These are phyloP conservation scores for Phylloboletellus chloephorus DNA, from an alignment of 1,284 basidiomycete genomes.

Conservation along the genomic window DNA sequence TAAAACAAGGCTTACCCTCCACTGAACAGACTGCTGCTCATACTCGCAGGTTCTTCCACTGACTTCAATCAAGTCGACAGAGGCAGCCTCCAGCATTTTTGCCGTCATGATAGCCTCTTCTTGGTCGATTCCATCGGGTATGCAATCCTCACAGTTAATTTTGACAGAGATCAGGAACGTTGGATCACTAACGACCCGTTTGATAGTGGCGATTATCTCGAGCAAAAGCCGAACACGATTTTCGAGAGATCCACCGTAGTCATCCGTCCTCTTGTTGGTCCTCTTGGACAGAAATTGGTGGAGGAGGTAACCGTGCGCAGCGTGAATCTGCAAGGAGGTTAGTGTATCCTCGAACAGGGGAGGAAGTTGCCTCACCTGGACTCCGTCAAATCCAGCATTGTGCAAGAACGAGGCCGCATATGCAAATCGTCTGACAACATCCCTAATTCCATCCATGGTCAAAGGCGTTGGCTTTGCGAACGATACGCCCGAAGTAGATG, in stretches of 20 bases:
- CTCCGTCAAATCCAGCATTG: conserved; percentile 29
- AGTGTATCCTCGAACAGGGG: neutral
- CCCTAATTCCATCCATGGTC: conserved; percentile 29
- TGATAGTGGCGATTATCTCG: conserved; percentile 37
- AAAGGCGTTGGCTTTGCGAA: conserved; percentile 29
- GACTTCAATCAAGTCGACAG: conserved; percentile 49
- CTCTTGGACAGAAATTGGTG: conserved; percentile 39
- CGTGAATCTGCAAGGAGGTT: conserved; percentile 31
- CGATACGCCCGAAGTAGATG: conserved; percentile 30
- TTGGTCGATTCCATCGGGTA: conserved; percentile 21
- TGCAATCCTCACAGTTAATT: conserved; percentile 37
- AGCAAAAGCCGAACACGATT: conserved; percentile 37
- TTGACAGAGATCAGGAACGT: conserved; percentile 44
- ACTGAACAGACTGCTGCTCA: conserved; percentile 16
- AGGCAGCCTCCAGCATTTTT: conserved; percentile 37
- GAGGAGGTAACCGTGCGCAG: conserved; percentile 45
- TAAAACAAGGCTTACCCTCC: conserved; percentile 14
- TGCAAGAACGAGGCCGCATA: conserved; percentile 24
- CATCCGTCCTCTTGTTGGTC: conserved; percentile 46
- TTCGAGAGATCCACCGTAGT: conserved; percentile 46
- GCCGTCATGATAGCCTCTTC: conserved; percentile 43
- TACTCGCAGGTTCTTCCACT: conserved; percentile 42
- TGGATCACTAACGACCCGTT: conserved; percentile 21
- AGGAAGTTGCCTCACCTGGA: conserved; percentile 20
- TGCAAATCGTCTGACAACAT: conserved; percentile 28